A percentile compares a stretch with the other conserved stretches of the same genome.
Evolutionary conservation across 2,329 filamentous ascomycete species (phyloP).

Genomic region (Claviceps quebecensis): DNA sequence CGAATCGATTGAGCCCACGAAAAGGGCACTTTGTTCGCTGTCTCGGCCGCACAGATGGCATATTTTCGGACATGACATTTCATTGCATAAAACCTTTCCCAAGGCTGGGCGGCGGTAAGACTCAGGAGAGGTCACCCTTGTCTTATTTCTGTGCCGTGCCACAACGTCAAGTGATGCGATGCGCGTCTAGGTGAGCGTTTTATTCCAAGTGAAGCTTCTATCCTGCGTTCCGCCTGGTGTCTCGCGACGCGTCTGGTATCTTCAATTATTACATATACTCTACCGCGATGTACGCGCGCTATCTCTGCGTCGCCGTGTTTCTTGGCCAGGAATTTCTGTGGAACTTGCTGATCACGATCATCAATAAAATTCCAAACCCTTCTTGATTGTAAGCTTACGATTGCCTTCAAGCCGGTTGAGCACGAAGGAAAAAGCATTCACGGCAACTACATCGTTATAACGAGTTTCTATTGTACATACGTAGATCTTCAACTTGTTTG

Average conservation of each 20-base stretch:
- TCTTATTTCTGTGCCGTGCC: too few relatives aligned
- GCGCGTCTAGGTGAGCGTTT: too few relatives aligned
- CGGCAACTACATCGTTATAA: neutral
- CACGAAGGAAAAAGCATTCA: neutral
- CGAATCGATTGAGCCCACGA: conserved; percentile 19
- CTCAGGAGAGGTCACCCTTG: too few relatives aligned
- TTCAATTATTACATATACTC: neutral
- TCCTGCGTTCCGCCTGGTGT: neutral
- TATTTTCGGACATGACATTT: neutral
- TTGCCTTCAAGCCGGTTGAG: too few relatives aligned
- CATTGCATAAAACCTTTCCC: neutral
- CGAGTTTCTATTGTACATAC: too few relatives aligned
- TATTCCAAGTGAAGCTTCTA: too few relatives aligned
- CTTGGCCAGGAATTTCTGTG: too few relatives aligned
- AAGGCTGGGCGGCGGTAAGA: neutral
- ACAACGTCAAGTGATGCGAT: too few relatives aligned
- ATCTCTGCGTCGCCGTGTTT: too few relatives aligned
- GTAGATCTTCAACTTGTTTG: neutral
- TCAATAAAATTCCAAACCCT: too few relatives aligned
- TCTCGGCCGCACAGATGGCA: neutral
- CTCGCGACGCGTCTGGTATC: neutral
- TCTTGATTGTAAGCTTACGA: too few relatives aligned
- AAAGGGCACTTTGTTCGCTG: neutral
- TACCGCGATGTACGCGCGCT: neutral
- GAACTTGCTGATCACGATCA: too few relatives aligned